phyloP scores from a whole-genome alignment of 495 filamentous ascomycete species.

The Hyaloscypha hepaticicola region DNA sequence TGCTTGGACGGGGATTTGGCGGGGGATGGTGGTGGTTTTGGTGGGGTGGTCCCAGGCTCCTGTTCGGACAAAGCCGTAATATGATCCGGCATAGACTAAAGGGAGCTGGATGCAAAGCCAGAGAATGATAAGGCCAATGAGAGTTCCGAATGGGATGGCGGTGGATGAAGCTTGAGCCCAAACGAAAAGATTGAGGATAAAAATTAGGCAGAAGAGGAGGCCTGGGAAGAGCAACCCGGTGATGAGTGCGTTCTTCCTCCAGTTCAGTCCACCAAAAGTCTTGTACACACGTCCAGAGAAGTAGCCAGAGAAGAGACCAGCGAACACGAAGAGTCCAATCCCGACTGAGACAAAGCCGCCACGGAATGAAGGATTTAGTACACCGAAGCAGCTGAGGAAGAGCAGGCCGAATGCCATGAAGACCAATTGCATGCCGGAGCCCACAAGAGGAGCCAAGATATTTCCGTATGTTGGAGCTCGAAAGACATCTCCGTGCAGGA shows the following conservation, averaged over 20 bases:
- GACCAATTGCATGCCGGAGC: conserved; percentile 85
- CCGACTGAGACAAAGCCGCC: conserved; percentile 90
- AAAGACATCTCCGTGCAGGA: conserved; percentile 95
- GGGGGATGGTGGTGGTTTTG: conserved; percentile 70
- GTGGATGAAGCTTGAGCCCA: conserved; percentile 93
- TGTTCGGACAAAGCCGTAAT: conserved; percentile 68
- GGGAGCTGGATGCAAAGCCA: conserved; percentile 92
- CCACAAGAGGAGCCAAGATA: conserved; percentile 80
- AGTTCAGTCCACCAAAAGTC: conserved; percentile 79
- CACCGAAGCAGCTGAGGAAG: conserved; percentile 74
- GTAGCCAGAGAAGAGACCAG: conserved; percentile 89
- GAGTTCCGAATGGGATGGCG: conserved; percentile 83
- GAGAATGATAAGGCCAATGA: conserved; percentile 72
- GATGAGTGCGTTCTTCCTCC: conserved; percentile 79
- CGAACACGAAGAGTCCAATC: conserved; percentile 83
- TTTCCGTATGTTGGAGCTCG: conserved; percentile 71
- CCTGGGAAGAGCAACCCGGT: conserved; percentile 86
- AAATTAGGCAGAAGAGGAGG: conserved; percentile 72
- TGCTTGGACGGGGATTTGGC: conserved; percentile 74
- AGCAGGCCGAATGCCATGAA: conserved; percentile 83
- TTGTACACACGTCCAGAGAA: conserved; percentile 83
- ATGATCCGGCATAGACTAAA: conserved; percentile 82
- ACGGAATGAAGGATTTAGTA: conserved; percentile 89
- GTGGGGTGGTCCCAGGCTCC: conserved; percentile 84
- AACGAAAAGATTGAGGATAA: conserved; percentile 88